These are phyloP conservation scores for Podospora anserina DNA, from an alignment of 495 filamentous ascomycete genomes.

Conservation along the genomic window DNA sequence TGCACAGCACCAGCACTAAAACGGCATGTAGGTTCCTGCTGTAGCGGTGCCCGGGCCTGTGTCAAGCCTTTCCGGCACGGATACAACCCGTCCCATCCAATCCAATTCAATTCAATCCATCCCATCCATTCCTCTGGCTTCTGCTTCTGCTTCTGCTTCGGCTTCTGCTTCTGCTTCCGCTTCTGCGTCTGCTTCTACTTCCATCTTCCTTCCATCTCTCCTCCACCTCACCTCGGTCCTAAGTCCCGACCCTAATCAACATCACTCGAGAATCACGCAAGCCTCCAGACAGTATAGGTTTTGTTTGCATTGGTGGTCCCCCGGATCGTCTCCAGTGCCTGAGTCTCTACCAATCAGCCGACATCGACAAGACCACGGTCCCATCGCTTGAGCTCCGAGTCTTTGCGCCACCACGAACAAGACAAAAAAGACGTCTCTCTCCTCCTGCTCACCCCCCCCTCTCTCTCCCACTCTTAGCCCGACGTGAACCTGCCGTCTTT, in stretches of 20 bases:
- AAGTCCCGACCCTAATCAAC: not conserved
- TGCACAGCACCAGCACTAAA: conserved; percentile 22
- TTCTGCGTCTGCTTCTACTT: conserved; percentile 12
- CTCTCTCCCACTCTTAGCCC: not conserved
- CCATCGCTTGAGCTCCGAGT: conserved; percentile 25
- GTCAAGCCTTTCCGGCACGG: conserved; percentile 28
- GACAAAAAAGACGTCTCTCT: conserved; percentile 25
- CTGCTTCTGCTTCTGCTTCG: too few relatives aligned
- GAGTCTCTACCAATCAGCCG: conserved; percentile 27
- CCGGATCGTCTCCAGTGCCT: conserved; percentile 15
- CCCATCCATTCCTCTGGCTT: not conserved
- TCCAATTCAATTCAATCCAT: not conserved
- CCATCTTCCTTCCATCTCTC: not conserved
- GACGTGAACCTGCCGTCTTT: not conserved
- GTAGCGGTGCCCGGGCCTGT: conserved; percentile 16
- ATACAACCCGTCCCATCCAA: conserved; percentile 14
- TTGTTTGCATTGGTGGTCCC: not conserved
- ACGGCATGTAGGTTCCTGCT: conserved; percentile 13
- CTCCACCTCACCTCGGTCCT: not conserved
- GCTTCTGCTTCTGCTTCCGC: not conserved
- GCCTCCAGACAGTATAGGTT: not conserved
- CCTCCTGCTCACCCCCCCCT: not conserved
- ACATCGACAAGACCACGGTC: conserved; percentile 21
- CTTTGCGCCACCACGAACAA: conserved; percentile 32
- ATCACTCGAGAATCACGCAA: conserved; percentile 1